Conservation (phyloP, 208 protist species). For the Leishmania lainsoni region DNA sequence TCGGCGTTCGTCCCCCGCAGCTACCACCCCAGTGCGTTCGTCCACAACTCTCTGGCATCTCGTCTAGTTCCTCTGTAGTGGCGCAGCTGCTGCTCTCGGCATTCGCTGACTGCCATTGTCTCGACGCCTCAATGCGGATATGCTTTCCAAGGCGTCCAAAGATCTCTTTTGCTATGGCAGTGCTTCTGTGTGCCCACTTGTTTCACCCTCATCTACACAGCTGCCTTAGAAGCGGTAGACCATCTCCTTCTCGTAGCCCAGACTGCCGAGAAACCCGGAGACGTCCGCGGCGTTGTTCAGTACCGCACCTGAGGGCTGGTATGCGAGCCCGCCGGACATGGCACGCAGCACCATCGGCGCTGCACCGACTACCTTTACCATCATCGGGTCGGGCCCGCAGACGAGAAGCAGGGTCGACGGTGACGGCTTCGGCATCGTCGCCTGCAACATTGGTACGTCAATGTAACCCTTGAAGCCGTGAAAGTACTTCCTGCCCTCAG, state of each 20-base stretch:
- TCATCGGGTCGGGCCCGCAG: constrained; percentile 89
- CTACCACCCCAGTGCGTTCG: neutral
- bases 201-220: neutral
- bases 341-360: constrained; percentile 57
- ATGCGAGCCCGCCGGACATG: constrained; percentile 74
- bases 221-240: constrained; percentile 81
- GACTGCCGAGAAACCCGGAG: constrained; percentile 60
- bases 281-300: constrained; percentile 85
- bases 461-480: constrained; percentile 84
- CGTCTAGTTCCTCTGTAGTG: neutral
- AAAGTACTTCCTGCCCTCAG: constrained; percentile 66
- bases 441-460: constrained; percentile 63
- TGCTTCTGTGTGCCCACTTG: neutral
- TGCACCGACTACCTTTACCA: constrained; percentile 72
- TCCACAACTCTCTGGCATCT: neutral
- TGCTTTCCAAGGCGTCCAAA: neutral
- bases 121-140: neutral
- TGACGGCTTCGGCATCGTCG: constrained; percentile 77
- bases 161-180: neutral
- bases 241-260: constrained; percentile 84
- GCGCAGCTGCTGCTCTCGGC: neutral
- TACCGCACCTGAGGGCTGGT: constrained; percentile 76
- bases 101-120: neutral
- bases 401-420: constrained; percentile 81
- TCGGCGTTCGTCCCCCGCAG: too few relatives aligned